A percentile compares a stretch with the other conserved stretches of the same genome.
phyloP scores from a whole-genome alignment of 768 basidiomycete genomes.

The Phanerochaete carnosa region DNA sequence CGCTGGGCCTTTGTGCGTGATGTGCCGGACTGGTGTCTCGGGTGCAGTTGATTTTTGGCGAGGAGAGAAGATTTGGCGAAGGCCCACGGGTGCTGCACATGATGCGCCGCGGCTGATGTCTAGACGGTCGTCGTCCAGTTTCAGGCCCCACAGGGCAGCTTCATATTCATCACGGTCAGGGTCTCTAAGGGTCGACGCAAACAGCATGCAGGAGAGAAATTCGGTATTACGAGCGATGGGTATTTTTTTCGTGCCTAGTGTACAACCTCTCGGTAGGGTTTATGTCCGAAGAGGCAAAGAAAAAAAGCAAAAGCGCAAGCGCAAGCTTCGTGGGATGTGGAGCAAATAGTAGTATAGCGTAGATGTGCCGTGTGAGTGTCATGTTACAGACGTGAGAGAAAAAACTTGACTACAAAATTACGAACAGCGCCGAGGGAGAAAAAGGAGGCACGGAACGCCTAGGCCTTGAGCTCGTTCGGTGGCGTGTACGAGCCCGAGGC shows the following conservation, averaged over 20 bases:
- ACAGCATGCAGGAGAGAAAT: no score
- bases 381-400: neutral
- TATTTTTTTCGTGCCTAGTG: conserved; percentile 5
- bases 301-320: neutral
- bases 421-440: neutral
- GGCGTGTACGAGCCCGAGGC: conserved; percentile 14
- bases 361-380: neutral
- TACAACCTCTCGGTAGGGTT: neutral
- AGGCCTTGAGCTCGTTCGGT: conserved; percentile 15
- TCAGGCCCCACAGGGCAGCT: no score
- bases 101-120: no score
- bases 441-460: neutral
- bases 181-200: no score
- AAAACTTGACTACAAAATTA: neutral
- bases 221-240: neutral
- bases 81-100: no score
- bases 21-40: no score
- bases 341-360: neutral
- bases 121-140: no score
- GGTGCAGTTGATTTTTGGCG: no score
- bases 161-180: no score
- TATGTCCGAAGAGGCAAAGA: neutral
- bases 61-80: no score
- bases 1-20: no score
- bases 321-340: neutral